These are phyloP conservation scores for Cyamopsis tetragonoloba DNA, from an alignment of 306 rosid genomes.

Conservation along the genomic window DNA sequence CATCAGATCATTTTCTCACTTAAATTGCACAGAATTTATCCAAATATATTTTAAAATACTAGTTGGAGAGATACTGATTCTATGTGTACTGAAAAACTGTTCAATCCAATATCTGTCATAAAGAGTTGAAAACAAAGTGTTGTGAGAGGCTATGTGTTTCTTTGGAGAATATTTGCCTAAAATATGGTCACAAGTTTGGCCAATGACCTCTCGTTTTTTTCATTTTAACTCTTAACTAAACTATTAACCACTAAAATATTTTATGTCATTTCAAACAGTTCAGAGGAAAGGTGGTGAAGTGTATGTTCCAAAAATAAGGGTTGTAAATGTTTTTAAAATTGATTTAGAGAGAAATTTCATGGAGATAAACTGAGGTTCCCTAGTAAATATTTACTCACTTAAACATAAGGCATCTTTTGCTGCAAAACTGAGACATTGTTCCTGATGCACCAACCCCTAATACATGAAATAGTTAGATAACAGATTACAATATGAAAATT, in stretches of 20 bases:
- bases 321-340: slow-evolving; percentile 1
- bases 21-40: not conserved
- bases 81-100: not conserved
- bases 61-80: slow-evolving; percentile 5
- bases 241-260: not conserved
- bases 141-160: not conserved
- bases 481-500: not conserved
- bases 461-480: not conserved
- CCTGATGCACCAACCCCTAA: not conserved
- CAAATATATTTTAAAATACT: slow-evolving; percentile 8
- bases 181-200: not conserved
- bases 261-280: not conserved
- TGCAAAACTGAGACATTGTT: slow-evolving; percentile 14
- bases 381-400: not conserved
- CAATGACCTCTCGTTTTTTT: not conserved
- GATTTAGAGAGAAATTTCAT: not conserved
- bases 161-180: not conserved
- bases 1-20: not conserved
- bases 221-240: slow-evolving; percentile 4
- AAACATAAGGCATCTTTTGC: not conserved
- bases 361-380: not conserved
- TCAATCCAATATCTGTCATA: not conserved
- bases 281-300: not conserved
- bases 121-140: not conserved
- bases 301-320: not conserved